Base-by-base conservation (phyloP, 108 stramenopile genomes). In the Nitzschia sp. region DNA sequence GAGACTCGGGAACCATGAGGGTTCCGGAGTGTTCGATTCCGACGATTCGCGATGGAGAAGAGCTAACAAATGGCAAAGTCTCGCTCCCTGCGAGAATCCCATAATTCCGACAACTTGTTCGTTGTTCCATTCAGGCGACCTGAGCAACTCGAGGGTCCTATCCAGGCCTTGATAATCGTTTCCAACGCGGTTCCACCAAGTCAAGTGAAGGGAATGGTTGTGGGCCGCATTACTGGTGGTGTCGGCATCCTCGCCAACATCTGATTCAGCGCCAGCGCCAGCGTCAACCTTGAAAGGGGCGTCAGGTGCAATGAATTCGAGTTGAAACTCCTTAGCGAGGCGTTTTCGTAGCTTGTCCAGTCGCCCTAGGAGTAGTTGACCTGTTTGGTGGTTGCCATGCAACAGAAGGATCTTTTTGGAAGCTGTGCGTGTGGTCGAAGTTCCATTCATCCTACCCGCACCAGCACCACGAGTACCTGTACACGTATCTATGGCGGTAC, bases 311-410 rank as follows among this genome's bases (percentile, higher is more conserved):
- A 92, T 71, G n/a, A 86, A 26, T 63, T 82, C 77, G 21, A 89
- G 35, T 6, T 68, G 50, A 22, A 56, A 47, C 26, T 82, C 78
- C 36, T 80, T 69, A 21, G 21, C 11, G n/a, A 89, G 28, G 22
- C 71, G 32, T 46, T 81, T 85, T 22, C 65, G 32, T 21, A 92
- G 53, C 46, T 75, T 83, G 1, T 80, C 79, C 52, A 92, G 76
- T 6, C 91, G 78, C 11, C 88, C 85, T 23, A 88, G 50, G 26
- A 92, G 36, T 0, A 92, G 36, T 30, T 85, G 73, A 28, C 91
- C 91, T 9, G 88, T 87, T 58, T 92, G 91, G 26, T 86, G 85
- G 80, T 82, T 88, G 0, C 91, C 91, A 44, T 92, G 91, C 2
- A 92, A 53, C 5, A 92, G 15, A 5, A 91, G 80, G 41, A 90